These are phyloP conservation scores for Kingdonia uniflora DNA, from an alignment of 164 flowering plant species.

Conservation along the genomic window DNA sequence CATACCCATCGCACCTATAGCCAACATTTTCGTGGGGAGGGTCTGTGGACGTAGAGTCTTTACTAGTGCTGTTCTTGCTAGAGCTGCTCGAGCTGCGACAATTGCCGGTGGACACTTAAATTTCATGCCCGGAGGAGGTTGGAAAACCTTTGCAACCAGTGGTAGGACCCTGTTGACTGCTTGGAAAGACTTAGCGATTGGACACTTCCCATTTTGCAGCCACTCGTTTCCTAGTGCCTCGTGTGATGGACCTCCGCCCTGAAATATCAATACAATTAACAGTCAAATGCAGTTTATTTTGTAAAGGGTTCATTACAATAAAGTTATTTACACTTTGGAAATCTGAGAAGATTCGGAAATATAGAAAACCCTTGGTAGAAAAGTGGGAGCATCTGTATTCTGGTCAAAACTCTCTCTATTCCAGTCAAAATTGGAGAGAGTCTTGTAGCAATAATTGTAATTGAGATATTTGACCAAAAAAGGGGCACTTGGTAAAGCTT, in stretches of 20 bases:
- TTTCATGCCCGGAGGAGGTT: conserved; percentile 30
- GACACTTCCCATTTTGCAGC: conserved; percentile 85
- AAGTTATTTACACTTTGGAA: too few relatives aligned
- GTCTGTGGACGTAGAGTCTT: conserved; percentile 89
- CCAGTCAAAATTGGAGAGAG: too few relatives aligned
- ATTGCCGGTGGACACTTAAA: conserved; percentile 76
- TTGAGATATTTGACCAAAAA: background rate
- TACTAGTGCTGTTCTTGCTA: conserved; percentile 73
- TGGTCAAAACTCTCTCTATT: too few relatives aligned
- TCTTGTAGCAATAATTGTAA: too few relatives aligned
- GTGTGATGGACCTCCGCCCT: conserved; percentile 64
- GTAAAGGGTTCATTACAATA: too few relatives aligned
- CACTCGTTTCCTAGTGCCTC: conserved; percentile 88
- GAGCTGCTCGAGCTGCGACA: conserved; percentile 87
- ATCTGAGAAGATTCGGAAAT: too few relatives aligned
- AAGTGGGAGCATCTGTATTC: too few relatives aligned
- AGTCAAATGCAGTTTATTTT: too few relatives aligned
- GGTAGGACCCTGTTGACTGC: conserved; percentile 84
- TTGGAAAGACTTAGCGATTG: conserved; percentile 88
- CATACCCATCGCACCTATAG: conserved; percentile 83
- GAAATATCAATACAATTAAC: conserved; percentile 13
- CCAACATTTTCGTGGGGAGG: conserved; percentile 73
- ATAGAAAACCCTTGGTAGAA: too few relatives aligned
- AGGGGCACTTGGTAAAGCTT: too few relatives aligned
- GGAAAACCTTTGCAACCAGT: conserved; percentile 67